phyloP scores from a whole-genome alignment of 164 flowering plant genomes.

The Cinnamomum chago region DNA sequence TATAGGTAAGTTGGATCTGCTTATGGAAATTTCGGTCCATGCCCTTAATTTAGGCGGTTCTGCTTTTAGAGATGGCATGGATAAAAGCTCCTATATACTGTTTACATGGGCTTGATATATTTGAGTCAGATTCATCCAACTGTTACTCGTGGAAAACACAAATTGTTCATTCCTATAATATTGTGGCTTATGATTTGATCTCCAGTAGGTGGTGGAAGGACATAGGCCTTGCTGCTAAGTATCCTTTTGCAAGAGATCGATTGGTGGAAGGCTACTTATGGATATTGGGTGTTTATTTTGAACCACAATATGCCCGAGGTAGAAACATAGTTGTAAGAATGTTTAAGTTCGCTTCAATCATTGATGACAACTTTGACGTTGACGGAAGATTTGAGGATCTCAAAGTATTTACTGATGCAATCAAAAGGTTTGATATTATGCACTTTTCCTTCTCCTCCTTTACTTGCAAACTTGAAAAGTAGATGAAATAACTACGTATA shows the following conservation, averaged over 20 bases:
- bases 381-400: neutral
- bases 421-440: neutral
- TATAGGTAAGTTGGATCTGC: too few relatives aligned
- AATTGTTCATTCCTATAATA: neutral
- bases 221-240: neutral
- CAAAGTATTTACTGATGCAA: neutral
- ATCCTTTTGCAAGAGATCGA: constrained; percentile 4
- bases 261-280: neutral
- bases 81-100: too few relatives aligned
- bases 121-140: too few relatives aligned
- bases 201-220: constrained; percentile 3
- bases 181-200: neutral
- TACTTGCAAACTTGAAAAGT: too few relatives aligned
- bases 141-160: neutral
- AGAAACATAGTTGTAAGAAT: neutral
- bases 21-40: too few relatives aligned
- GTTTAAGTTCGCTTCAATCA: neutral
- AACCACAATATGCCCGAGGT: neutral
- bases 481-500: too few relatives aligned
- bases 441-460: too few relatives aligned
- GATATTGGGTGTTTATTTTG: neutral
- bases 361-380: neutral
- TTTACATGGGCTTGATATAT: too few relatives aligned
- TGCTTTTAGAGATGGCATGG: too few relatives aligned
- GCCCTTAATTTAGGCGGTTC: too few relatives aligned